Percentiles rank a stretch among this genome's conserved stretches.
phyloP scores from a whole-genome alignment of 176 grass and related monocot species.

The Hordeum marinum region DNA sequence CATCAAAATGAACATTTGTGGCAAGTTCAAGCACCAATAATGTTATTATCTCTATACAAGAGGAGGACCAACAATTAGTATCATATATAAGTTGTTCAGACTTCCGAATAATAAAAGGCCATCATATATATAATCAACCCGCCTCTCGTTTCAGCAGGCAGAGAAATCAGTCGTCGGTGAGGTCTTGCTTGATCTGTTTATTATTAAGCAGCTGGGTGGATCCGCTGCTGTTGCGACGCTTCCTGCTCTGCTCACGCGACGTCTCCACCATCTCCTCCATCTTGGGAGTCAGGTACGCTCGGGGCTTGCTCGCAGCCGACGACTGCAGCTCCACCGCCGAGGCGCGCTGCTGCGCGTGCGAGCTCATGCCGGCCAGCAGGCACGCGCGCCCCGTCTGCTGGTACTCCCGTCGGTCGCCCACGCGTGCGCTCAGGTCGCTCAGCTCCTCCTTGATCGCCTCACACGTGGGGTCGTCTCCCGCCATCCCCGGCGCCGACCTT shows the following conservation, averaged over 20 bases:
- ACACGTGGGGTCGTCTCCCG: constrained; percentile 19
- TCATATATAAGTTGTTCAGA: no score
- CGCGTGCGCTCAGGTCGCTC: constrained; percentile 44
- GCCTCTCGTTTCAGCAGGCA: no score
- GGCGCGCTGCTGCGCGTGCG: constrained; percentile 56
- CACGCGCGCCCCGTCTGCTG: constrained; percentile 42
- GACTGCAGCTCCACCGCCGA: no score
- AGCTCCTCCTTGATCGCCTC: constrained; percentile 39
- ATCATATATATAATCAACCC: no score
- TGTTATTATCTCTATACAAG: no score
- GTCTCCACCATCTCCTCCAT: not conserved
- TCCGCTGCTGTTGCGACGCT: not conserved
- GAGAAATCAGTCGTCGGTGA: no score
- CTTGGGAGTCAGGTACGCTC: not conserved
- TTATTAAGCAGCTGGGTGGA: not conserved
- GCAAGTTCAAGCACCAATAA: no score
- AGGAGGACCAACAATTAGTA: no score
- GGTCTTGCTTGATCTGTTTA: not conserved
- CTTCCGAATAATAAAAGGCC: no score
- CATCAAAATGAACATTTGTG: no score
- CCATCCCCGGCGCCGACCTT: constrained; percentile 24
- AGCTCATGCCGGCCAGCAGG: constrained; percentile 56
- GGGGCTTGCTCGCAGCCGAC: not conserved
- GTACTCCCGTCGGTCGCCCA: constrained; percentile 35
- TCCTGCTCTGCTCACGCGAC: not conserved